Percentiles rank a stretch among this genome's conserved stretches.
These are phyloP conservation scores for Rhododendron griersonianum DNA, from an alignment of 148 eudicot species.

Conservation along the genomic window DNA sequence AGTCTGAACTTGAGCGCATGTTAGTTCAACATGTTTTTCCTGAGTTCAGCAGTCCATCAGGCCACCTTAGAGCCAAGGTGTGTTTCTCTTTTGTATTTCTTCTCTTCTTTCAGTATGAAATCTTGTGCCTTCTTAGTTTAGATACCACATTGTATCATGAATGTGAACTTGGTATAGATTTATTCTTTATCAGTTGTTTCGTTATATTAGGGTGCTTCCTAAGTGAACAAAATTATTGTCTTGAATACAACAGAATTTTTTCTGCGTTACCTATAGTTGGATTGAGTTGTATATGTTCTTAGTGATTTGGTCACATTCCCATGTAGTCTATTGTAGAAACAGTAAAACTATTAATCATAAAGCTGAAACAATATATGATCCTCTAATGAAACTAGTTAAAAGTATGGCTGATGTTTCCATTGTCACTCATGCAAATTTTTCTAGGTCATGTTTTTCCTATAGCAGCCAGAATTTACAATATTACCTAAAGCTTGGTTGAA, in stretches of 20 bases:
- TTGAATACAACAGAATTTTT: background rate
- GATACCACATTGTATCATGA: background rate
- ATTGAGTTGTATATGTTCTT: background rate
- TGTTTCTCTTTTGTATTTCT: constrained; percentile 11
- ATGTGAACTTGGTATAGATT: background rate
- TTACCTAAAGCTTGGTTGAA: background rate
- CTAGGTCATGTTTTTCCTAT: background rate
- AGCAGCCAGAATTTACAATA: background rate
- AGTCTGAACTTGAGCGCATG: constrained; percentile 91
- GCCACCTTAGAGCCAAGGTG: constrained; percentile 98
- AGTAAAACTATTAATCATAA: background rate
- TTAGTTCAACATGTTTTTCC: constrained; percentile 93
- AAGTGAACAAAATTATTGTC: background rate
- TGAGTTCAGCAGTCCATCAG: constrained; percentile 88
- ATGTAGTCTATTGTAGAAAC: background rate
- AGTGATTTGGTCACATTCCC: background rate
- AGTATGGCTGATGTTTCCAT: background rate
- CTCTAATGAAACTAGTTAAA: background rate
- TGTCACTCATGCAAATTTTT: background rate
- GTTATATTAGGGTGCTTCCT: background rate
- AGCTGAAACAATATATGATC: background rate
- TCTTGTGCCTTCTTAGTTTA: background rate
- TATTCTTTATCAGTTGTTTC: background rate
- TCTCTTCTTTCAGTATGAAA: background rate
- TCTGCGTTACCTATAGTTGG: background rate